A percentile compares a stretch with the other conserved stretches of the same genome.
phyloP scores from a whole-genome alignment of 225 moss, liverwort and hornwort species.

The Marchantia polymorpha region DNA sequence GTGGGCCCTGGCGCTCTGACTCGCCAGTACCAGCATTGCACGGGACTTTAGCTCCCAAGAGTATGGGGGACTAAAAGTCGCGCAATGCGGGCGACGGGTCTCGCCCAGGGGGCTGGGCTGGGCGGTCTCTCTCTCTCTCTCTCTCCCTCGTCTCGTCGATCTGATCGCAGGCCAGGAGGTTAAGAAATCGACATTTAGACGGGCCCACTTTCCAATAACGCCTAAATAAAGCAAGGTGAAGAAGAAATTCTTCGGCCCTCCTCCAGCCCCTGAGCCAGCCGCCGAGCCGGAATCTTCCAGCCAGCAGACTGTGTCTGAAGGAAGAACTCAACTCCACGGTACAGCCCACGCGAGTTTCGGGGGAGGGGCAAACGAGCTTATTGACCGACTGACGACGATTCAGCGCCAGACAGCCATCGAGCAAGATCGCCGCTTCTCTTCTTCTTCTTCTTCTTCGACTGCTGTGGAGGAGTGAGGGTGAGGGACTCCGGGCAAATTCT shows the following conservation, averaged over 20 bases:
- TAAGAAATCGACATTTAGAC: neutral
- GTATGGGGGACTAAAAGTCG: neutral
- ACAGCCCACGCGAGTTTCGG: neutral
- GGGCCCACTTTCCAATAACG: neutral
- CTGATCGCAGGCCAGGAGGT: neutral
- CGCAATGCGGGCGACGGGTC: neutral
- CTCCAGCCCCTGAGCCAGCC: conserved; percentile 2
- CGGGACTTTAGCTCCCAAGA: conserved; percentile 27
- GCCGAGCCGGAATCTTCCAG: conserved; percentile 4
- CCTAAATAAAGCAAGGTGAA: neutral
- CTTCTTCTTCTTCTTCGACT: too few species aligned
- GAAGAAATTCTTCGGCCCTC: neutral
- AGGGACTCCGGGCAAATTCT: too few species aligned
- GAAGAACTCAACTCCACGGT: neutral
- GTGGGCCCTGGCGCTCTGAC: conserved; percentile 28
- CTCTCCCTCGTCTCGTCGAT: neutral
- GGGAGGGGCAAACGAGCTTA: too few species aligned
- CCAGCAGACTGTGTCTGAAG: too few species aligned
- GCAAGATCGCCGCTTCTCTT: too few species aligned
- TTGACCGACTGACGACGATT: too few species aligned
- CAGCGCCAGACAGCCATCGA: too few species aligned
- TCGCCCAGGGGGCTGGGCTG: too few species aligned
- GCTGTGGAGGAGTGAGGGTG: too few species aligned
- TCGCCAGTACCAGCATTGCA: conserved; percentile 13
- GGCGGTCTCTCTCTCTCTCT: neutral